Evolutionary conservation across 495 filamentous ascomycete species (phyloP).

Genomic region (Talaromyces proteolyticus): DNA sequence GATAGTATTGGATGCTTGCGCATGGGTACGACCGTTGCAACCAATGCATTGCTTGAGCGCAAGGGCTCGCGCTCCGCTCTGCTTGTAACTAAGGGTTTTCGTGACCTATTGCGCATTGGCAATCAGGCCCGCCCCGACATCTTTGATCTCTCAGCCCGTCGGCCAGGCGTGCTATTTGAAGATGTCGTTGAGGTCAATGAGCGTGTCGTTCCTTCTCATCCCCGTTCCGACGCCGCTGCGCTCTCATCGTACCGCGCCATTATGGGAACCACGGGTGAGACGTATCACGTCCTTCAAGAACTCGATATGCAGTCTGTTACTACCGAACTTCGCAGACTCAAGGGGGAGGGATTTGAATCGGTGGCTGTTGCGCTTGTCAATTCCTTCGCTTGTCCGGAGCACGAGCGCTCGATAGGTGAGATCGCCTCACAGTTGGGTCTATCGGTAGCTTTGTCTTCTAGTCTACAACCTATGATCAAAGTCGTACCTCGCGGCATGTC

Average conservation of each 20-base stretch:
- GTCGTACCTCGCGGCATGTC: slow-evolving; percentile 68
- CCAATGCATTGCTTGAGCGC: slow-evolving; percentile 78
- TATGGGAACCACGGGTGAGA: too few species aligned
- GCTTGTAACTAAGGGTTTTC: slow-evolving; percentile 81
- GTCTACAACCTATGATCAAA: slow-evolving; percentile 75
- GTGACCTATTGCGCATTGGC: slow-evolving; percentile 75
- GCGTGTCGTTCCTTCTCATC: slow-evolving; percentile 75
- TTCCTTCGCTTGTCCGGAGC: slow-evolving; percentile 40
- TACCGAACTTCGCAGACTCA: too few species aligned
- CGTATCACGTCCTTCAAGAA: too few species aligned
- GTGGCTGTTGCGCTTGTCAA: slow-evolving; percentile 41
- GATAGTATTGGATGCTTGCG: slow-evolving; percentile 67
- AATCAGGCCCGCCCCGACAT: slow-evolving; percentile 72
- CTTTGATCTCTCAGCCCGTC: slow-evolving; percentile 66
- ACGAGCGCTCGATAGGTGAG: slow-evolving; percentile 14
- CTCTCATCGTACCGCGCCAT: too few species aligned
- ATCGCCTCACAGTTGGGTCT: slow-evolving; percentile 28
- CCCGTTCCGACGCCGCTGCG: too few species aligned
- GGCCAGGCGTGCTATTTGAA: slow-evolving; percentile 68
- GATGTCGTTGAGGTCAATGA: slow-evolving; percentile 68
- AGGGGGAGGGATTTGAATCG: slow-evolving; percentile 30
- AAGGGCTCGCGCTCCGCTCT: slow-evolving; percentile 86
- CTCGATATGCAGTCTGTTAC: too few species aligned
- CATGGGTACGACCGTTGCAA: slow-evolving; percentile 82
- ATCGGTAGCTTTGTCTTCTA: slow-evolving; percentile 45